These are phyloP conservation scores for Syzygium jambos DNA, from an alignment of 345 rosid genomes.

Conservation along the genomic window DNA sequence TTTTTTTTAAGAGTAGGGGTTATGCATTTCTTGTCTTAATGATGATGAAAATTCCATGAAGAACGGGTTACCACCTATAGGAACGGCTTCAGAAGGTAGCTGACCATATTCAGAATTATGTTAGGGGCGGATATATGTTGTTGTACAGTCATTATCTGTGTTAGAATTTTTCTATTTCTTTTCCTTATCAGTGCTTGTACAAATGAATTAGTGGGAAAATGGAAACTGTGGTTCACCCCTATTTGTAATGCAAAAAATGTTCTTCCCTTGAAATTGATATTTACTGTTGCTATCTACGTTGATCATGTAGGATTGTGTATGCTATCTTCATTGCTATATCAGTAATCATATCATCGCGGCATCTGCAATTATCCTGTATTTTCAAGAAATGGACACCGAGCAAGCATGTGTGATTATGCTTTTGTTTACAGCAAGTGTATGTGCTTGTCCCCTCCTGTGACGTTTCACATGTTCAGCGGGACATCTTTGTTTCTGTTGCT, in stretches of 20 bases:
- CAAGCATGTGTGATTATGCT: not conserved
- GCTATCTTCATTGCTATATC: not conserved
- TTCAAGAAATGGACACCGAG: not conserved
- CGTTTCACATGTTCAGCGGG: not conserved
- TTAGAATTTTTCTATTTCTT: not conserved
- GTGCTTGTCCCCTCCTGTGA: not conserved
- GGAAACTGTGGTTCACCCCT: not conserved
- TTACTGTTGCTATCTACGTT: not conserved
- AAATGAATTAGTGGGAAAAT: not conserved
- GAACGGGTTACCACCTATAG: not conserved
- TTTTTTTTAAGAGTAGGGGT: not conserved
- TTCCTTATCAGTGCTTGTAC: not conserved
- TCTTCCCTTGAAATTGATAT: not conserved
- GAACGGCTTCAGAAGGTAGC: not conserved
- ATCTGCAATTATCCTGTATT: not conserved
- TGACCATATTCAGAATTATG: not conserved
- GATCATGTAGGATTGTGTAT: not conserved
- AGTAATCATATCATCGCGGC: not conserved
- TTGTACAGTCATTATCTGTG: not conserved
- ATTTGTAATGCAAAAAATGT: not conserved
- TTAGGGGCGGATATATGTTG: not conserved
- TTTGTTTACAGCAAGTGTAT: not conserved
- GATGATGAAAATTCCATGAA: not conserved
- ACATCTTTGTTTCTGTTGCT: not conserved
- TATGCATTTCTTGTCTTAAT: not conserved